These are phyloP conservation scores for Clathrus columnatus DNA, from an alignment of 768 basidiomycete species.

Conservation along the genomic window DNA sequence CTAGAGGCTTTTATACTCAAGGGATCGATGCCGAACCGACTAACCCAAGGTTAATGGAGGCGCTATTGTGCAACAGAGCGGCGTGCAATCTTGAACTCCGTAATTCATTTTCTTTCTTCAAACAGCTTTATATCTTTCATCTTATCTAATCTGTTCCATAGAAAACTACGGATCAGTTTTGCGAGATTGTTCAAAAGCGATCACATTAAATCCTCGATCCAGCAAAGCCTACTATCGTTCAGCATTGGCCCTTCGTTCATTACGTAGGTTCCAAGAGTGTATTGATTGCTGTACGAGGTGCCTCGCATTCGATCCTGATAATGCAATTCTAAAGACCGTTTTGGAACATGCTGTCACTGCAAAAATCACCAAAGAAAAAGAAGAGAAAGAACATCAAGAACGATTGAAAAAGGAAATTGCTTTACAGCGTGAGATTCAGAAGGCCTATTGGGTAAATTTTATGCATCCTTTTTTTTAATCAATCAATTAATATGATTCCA, in stretches of 20 bases:
- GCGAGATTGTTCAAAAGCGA: constrained; percentile 70
- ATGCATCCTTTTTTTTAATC: constrained; percentile 2
- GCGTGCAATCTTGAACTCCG: constrained; percentile 88
- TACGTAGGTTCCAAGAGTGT: constrained; percentile 73
- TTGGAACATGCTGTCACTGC: constrained; percentile 35
- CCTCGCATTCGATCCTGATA: constrained; percentile 47
- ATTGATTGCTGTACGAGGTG: constrained; percentile 74
- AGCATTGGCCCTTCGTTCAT: constrained; percentile 60
- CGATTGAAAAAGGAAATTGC: constrained; percentile 43
- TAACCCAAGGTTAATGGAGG: constrained; percentile 47
- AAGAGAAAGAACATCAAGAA: constrained; percentile 43
- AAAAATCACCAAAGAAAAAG: constrained; percentile 30
- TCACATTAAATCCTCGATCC: constrained; percentile 51
- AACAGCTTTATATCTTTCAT: neutral
- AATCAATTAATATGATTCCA: constrained; percentile 6
- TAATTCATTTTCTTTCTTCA: constrained; percentile 28
- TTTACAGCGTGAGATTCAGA: constrained; percentile 37
- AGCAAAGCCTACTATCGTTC: constrained; percentile 88
- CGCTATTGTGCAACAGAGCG: constrained; percentile 80
- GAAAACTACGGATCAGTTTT: constrained; percentile 87
- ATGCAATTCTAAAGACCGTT: constrained; percentile 42
- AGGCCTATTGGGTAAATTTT: constrained; percentile 51
- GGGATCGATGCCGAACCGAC: constrained; percentile 80
- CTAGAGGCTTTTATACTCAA: constrained; percentile 82
- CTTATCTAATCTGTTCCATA: constrained; percentile 22